Conservation (phyloP, 352 stramenopile species). For the Phytopythium ostracodes region DNA sequence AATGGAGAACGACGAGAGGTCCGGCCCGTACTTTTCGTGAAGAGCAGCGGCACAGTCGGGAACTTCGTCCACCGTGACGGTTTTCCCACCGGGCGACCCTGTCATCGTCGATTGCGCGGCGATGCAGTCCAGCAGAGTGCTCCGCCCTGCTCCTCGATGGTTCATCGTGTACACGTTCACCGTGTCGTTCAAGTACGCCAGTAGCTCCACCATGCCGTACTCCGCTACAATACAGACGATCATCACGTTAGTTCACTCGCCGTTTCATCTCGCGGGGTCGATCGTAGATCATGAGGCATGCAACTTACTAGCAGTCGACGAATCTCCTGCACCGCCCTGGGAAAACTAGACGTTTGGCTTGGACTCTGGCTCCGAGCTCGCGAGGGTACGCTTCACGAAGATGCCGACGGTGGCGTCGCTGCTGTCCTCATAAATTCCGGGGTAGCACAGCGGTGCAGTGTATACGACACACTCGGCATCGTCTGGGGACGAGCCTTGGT, state of each 20-base stretch:
- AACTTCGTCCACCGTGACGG: constrained; percentile 22
- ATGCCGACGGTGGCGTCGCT: constrained; percentile 23
- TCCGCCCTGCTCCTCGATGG: constrained; percentile 43
- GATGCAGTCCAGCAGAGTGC: constrained; percentile 33
- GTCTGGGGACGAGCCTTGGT: constrained; percentile 11
- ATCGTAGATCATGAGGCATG: not conserved
- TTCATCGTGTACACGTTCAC: constrained; percentile 62
- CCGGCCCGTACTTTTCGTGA: constrained; percentile 24
- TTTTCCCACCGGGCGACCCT: constrained; percentile 22
- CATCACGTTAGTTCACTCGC: not conserved
- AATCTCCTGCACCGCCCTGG: constrained; percentile 33
- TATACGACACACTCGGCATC: constrained; percentile 31
- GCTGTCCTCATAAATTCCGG: constrained; percentile 16
- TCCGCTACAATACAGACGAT: constrained; percentile 24
- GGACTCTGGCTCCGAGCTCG: constrained; percentile 11
- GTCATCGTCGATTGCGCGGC: constrained; percentile 28
- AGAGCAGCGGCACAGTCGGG: constrained; percentile 32
- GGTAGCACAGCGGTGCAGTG: constrained; percentile 28
- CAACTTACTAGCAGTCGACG: constrained; percentile 31
- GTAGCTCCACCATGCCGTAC: constrained; percentile 23
- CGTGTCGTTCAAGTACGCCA: constrained; percentile 17
- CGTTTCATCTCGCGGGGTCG: too few relatives aligned
- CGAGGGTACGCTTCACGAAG: constrained; percentile 39
- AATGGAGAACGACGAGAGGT: constrained; percentile 40
- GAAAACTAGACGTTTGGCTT: constrained; percentile 41